phyloP scores from a whole-genome alignment of 306 rosid species.

The Cicer bijugum region DNA sequence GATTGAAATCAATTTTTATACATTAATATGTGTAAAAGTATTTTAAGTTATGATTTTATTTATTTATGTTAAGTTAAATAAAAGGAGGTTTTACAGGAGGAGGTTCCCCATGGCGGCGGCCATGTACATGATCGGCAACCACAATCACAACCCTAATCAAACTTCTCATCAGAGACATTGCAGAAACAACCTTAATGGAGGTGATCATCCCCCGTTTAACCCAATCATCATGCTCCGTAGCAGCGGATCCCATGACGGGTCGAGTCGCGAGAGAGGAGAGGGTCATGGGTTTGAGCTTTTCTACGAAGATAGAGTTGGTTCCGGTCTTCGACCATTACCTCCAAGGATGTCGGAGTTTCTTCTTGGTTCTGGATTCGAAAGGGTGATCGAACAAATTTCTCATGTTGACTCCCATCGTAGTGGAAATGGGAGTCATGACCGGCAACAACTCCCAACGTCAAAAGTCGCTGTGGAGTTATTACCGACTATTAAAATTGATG shows the following conservation, averaged over 20 bases:
- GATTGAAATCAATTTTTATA: too few relatives aligned
- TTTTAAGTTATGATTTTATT: too few relatives aligned
- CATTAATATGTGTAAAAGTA: too few relatives aligned
- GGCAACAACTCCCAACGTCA: constrained; percentile 46
- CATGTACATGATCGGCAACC: constrained; percentile 60
- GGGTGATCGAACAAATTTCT: constrained; percentile 63
- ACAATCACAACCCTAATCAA: constrained; percentile 29
- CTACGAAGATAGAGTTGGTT: constrained; percentile 61
- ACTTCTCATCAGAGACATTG: constrained; percentile 44
- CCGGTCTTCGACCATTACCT: constrained; percentile 68
- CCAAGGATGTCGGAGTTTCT: constrained; percentile 68
- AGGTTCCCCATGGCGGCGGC: constrained; percentile 50
- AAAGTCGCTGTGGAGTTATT: constrained; percentile 63
- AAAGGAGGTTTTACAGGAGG: background rate
- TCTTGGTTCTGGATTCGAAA: constrained; percentile 70
- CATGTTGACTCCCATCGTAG: constrained; percentile 55
- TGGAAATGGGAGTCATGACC: constrained; percentile 40
- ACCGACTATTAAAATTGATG: constrained; percentile 54
- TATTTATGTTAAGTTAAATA: too few relatives aligned
- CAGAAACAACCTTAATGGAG: background rate
- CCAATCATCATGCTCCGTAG: constrained; percentile 73
- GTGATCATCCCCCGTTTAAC: constrained; percentile 48
- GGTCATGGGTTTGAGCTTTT: constrained; percentile 57
- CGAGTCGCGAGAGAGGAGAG: constrained; percentile 37
- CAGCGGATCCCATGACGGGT: constrained; percentile 38